Conservation (phyloP, 129 eudicot species). For the Artemisia argyi region DNA sequence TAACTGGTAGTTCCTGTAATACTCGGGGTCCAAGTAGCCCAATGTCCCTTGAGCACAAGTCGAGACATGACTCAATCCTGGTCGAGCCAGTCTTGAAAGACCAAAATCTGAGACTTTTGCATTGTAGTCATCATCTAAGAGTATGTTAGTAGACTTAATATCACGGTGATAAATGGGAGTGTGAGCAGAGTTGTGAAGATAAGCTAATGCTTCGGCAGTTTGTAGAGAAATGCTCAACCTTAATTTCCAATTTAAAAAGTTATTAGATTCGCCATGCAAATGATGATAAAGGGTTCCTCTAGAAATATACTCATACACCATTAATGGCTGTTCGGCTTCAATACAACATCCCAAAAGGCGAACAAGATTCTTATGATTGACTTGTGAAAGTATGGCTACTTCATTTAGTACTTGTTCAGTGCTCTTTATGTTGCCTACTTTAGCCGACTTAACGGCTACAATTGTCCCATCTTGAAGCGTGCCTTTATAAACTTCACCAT, state of each 20-base stretch:
- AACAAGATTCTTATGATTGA: constrained; percentile 52
- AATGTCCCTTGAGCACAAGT: constrained; percentile 62
- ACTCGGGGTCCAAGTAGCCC: constrained; percentile 62
- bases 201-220: constrained; percentile 21
- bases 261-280: constrained; percentile 34
- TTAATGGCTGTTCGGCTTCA: constrained; percentile 54
- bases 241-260: constrained; percentile 43
- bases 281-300: constrained; percentile 54
- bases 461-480: constrained; percentile 43
- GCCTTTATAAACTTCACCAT: constrained; percentile 60
- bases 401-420: constrained; percentile 56
- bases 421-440: constrained; percentile 51
- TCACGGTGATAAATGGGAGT: constrained; percentile 4
- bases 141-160: not conserved
- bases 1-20: constrained; percentile 48
- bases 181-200: not conserved
- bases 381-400: constrained; percentile 56
- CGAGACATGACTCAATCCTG: constrained; percentile 60
- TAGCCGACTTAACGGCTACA: constrained; percentile 54
- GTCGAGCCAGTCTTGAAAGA: constrained; percentile 34
- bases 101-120: constrained; percentile 7
- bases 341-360: constrained; percentile 49
- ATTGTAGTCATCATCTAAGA: not conserved
- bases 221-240: constrained; percentile 48
- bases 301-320: constrained; percentile 54